Evolutionary conservation across 1,139 yeast species (phyloP), one percentile per base, ranked within the genome.

Genomic region (Lodderomyces jiufengensis): DNA sequence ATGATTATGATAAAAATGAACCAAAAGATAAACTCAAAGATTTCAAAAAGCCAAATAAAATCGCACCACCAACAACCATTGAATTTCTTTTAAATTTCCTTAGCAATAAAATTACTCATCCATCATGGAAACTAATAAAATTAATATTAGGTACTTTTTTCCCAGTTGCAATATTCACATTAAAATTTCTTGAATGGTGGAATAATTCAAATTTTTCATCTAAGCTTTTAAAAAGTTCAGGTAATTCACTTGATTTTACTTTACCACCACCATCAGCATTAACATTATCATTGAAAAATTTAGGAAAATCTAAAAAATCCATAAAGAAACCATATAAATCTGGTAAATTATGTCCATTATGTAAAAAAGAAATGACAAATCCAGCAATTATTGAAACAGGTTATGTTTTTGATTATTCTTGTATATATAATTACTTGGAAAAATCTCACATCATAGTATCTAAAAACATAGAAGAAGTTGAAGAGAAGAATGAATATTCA

Each of bases 151-250:
- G 75, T 22, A 76, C 76, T 1, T 66, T 84, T 23, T 78, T 92
- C 61, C 97, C 97, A 0, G 73, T 84, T 0, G 86, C 95, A 2
- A 84, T 92, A 41, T 90, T 92, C 55, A 55, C 84, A 24, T 70
- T 92, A 45, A 87, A 88, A 59, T 87, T 92, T 48, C 70, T 88
- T 36, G 97, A 92, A 57, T 90, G 97, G 97, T 90, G 96, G 95
- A 80, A 82, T 44, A 76, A 85, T 30, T 80, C 90, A 12, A 87
- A 84, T 44, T 75, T 87, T 50, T 81, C 87, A 1, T 63, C 73
- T 5, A 79, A 80, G 48, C 59, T 86, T 32, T 64, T 78, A 9
- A 76, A 75, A 46, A 73, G 70, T 33, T 73, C 70, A 38, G 66
- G 80, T 5, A 70, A 72, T 38, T 57, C 58, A 8, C 55, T 77